Conservation (phyloP, 768 basidiomycete genomes). For the Boletellus emodensis region DNA sequence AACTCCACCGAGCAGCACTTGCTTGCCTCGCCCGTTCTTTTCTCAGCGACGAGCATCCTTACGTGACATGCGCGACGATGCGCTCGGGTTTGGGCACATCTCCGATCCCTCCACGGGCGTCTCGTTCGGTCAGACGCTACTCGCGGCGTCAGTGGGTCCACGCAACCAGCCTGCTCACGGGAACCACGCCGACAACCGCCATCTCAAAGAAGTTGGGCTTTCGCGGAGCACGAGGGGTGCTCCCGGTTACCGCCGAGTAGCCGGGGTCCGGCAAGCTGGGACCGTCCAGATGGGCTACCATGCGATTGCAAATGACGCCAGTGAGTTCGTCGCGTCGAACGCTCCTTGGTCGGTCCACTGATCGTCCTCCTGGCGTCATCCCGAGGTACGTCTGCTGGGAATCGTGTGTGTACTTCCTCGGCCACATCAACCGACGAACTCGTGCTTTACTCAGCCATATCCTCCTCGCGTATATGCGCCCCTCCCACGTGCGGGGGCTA, state of each 20-base stretch:
- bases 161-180: no score
- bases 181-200: no score
- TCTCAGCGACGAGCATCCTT: neutral
- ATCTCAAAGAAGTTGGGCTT: no score
- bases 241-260: no score
- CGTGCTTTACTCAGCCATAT: neutral
- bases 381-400: no score
- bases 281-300: neutral
- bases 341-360: no score
- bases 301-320: no score
- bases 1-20: neutral
- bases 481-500: neutral
- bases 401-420: neutral
- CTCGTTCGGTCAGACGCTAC: no score
- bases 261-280: neutral
- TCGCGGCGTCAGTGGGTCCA: no score
- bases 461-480: neutral
- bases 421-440: neutral
- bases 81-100: conserved; percentile 14
- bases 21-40: neutral
- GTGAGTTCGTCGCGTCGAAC: neutral
- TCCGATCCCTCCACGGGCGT: conserved; percentile 7
- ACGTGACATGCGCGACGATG: neutral
- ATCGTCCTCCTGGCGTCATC: no score
- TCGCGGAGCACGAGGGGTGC: no score